phyloP scores from a whole-genome alignment of 306 rosid genomes.

The Dalbergia cultrata region DNA sequence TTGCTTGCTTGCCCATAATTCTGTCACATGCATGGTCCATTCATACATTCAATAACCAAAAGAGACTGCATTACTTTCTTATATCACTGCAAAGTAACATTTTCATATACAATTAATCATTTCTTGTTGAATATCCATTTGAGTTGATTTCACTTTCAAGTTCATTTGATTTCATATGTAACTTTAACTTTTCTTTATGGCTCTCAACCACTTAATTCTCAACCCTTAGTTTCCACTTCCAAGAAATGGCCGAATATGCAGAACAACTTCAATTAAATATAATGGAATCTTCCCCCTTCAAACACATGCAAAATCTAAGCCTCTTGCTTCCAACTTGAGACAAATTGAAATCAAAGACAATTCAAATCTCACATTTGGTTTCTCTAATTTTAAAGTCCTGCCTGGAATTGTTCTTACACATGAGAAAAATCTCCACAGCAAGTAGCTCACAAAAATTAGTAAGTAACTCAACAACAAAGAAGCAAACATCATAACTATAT shows the following conservation, averaged over 20 bases:
- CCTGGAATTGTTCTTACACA: neutral
- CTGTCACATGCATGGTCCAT: conserved; percentile 18
- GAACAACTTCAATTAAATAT: neutral
- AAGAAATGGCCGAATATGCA: neutral
- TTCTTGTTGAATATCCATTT: no score
- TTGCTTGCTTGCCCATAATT: conserved; percentile 45
- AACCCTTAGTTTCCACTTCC: conserved; percentile 1
- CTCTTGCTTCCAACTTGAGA: neutral
- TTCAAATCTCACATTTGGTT: neutral
- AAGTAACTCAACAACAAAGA: neutral
- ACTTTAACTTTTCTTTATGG: neutral
- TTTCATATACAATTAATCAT: neutral
- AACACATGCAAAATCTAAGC: neutral
- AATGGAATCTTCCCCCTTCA: neutral
- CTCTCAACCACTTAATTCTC: neutral
- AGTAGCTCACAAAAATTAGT: neutral
- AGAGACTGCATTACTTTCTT: neutral
- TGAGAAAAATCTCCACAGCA: neutral
- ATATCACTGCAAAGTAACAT: neutral
- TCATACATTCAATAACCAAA: neutral
- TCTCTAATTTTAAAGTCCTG: neutral
- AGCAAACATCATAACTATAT: neutral
- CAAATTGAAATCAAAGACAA: conserved; percentile 7
- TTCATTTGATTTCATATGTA: neutral
- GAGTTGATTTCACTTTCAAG: no score